A percentile compares a stretch with the other conserved stretches of the same genome.
Evolutionary conservation across 1,284 basidiomycete genomes (phyloP).

Genomic region (Lentinula novae-zelandiae): DNA sequence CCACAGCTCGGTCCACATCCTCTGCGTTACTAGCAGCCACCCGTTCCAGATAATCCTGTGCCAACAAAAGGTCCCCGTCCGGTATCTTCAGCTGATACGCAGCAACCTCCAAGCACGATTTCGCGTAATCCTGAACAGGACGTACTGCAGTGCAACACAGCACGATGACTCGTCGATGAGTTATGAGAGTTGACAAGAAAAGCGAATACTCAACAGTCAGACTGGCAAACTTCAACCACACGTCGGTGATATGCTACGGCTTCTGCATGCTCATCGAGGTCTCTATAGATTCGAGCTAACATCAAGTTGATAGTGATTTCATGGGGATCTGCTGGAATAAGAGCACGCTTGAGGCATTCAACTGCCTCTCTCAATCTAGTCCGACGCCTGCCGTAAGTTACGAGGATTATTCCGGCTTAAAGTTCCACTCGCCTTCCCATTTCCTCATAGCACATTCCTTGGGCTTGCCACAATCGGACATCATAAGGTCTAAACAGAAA

Average conservation of each 20-base stretch:
- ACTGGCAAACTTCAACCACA: constrained; percentile 73
- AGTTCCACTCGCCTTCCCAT: constrained; percentile 61
- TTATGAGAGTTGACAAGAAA: constrained; percentile 12
- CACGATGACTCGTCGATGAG: constrained; percentile 5
- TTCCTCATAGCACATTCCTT: constrained; percentile 92
- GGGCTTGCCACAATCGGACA: constrained; percentile 92
- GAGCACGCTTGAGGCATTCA: constrained; percentile 84
- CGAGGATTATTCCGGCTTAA: background rate
- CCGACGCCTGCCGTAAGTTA: constrained; percentile 2
- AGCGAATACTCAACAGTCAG: constrained; percentile 35
- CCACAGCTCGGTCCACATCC: constrained; percentile 62
- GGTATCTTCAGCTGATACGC: constrained; percentile 66
- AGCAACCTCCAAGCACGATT: constrained; percentile 79
- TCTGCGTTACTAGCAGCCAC: constrained; percentile 76
- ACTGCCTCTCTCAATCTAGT: constrained; percentile 79
- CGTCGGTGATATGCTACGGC: constrained; percentile 70
- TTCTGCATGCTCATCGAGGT: constrained; percentile 60
- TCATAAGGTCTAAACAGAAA: constrained; percentile 79
- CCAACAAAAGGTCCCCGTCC: constrained; percentile 58
- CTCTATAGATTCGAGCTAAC: constrained; percentile 73
- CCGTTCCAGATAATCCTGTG: constrained; percentile 64
- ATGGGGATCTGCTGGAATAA: constrained; percentile 79
- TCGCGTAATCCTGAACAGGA: constrained; percentile 70
- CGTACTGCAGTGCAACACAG: constrained; percentile 41
- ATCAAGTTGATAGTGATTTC: constrained; percentile 78